These are phyloP conservation scores for Tylopilus intermedius DNA, from an alignment of 768 basidiomycete species.

Conservation along the genomic window DNA sequence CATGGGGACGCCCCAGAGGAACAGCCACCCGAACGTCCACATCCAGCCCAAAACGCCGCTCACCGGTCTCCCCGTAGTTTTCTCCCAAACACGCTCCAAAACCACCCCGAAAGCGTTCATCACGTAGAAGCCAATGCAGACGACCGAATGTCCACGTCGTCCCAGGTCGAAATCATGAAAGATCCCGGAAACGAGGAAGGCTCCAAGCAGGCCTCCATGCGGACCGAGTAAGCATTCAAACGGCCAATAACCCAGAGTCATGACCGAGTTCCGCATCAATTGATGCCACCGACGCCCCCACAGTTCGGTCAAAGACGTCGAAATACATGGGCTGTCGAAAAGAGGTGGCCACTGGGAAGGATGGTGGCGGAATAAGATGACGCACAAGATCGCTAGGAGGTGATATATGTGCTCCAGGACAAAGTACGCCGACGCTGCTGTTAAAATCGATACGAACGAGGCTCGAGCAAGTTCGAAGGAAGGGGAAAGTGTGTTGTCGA, in stretches of 20 bases:
- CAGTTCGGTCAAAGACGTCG: slow-evolving; percentile 54
- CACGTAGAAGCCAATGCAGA: neutral
- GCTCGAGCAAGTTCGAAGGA: too few relatives aligned
- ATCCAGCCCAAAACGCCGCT: neutral
- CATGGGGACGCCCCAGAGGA: too few relatives aligned
- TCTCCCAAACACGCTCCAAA: neutral
- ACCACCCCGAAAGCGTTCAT: neutral
- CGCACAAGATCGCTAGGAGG: slow-evolving; percentile 35
- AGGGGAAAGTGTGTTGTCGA: too few relatives aligned
- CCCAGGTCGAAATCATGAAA: neutral
- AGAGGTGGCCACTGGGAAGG: slow-evolving; percentile 59
- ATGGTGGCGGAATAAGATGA: slow-evolving; percentile 43
- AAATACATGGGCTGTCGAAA: slow-evolving; percentile 52
- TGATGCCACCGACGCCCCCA: slow-evolving; percentile 70
- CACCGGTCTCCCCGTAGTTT: neutral
- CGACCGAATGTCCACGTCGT: neutral
- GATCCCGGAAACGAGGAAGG: neutral
- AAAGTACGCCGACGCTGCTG: too few relatives aligned
- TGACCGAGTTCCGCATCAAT: slow-evolving; percentile 42
- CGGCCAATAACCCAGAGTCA: neutral
- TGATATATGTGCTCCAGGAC: too few relatives aligned
- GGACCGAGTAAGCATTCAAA: neutral
- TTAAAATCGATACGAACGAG: too few relatives aligned
- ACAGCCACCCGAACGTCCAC: neutral
- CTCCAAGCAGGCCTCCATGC: neutral